phyloP scores from a whole-genome alignment of 148 eudicot species.

The Hydrangea macrophylla region DNA sequence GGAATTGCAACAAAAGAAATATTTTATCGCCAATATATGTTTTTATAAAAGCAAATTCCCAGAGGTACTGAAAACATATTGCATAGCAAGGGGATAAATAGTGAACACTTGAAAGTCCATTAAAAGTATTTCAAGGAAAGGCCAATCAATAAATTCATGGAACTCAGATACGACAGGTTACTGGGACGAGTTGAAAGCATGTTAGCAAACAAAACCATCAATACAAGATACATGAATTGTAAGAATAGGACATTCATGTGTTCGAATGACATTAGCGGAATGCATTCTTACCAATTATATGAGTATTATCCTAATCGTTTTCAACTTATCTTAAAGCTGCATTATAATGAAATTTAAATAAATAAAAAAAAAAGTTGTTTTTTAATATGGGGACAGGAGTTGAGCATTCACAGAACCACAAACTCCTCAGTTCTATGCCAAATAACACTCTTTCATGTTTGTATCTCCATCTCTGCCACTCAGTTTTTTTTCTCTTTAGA shows the following conservation, averaged over 20 bases:
- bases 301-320: too few relatives aligned
- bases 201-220: conserved; percentile 1
- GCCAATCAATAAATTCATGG: neutral
- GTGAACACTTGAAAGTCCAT: neutral
- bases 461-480: too few relatives aligned
- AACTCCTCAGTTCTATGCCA: too few relatives aligned
- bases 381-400: too few relatives aligned
- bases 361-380: too few relatives aligned
- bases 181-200: neutral
- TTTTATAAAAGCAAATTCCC: neutral
- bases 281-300: too few relatives aligned
- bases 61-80: conserved; percentile 9
- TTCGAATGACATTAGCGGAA: too few relatives aligned
- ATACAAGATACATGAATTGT: neutral
- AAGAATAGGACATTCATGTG: neutral
- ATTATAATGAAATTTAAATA: too few relatives aligned
- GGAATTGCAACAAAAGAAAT: conserved; percentile 14
- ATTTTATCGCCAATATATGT: neutral
- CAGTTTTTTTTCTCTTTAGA: too few relatives aligned
- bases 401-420: too few relatives aligned
- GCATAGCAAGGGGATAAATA: neutral
- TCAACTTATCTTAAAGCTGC: too few relatives aligned
- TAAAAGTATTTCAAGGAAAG: neutral
- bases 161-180: neutral
- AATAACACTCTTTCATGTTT: too few relatives aligned